These are phyloP conservation scores for Colletotrichum lupini DNA, from an alignment of 2,329 filamentous ascomycete species.

Conservation along the genomic window DNA sequence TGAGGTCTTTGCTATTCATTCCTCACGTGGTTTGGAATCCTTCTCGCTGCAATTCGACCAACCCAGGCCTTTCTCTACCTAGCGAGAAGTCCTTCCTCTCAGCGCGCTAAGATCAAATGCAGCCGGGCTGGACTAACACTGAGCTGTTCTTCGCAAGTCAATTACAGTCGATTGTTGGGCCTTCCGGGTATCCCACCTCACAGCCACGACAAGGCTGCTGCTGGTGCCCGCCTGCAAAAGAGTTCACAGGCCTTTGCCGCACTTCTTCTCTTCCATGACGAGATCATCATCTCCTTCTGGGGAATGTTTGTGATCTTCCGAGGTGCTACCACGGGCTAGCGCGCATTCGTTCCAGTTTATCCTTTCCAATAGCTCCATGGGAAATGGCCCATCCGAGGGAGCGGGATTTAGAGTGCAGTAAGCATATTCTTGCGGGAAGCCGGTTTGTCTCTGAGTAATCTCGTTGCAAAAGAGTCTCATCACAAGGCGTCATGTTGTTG, in stretches of 20 bases:
- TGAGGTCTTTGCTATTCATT: neutral
- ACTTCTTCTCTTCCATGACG: neutral
- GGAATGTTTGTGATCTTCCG: neutral
- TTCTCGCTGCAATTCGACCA: neutral
- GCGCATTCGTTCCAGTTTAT: neutral
- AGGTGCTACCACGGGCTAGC: neutral
- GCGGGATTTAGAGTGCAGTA: neutral
- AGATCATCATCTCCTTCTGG: neutral
- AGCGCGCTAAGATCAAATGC: neutral
- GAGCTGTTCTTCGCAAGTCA: neutral
- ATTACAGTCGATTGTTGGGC: neutral
- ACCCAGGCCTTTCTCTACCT: neutral
- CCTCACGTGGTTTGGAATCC: neutral
- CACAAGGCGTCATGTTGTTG: constrained; percentile 1
- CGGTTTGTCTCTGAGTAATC: constrained; percentile 4
- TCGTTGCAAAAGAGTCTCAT: neutral
- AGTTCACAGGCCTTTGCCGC: neutral
- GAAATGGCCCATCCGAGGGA: neutral
- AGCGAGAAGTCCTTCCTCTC: neutral
- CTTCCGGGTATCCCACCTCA: neutral
- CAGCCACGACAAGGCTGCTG: neutral
- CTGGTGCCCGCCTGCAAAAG: neutral
- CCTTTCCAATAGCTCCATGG: constrained; percentile 4
- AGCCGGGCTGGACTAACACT: neutral
- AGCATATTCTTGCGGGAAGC: too few relatives aligned